Base-by-base conservation (phyloP, 2,329 filamentous ascomycete species). In the Alternaria metachromatica region DNA sequence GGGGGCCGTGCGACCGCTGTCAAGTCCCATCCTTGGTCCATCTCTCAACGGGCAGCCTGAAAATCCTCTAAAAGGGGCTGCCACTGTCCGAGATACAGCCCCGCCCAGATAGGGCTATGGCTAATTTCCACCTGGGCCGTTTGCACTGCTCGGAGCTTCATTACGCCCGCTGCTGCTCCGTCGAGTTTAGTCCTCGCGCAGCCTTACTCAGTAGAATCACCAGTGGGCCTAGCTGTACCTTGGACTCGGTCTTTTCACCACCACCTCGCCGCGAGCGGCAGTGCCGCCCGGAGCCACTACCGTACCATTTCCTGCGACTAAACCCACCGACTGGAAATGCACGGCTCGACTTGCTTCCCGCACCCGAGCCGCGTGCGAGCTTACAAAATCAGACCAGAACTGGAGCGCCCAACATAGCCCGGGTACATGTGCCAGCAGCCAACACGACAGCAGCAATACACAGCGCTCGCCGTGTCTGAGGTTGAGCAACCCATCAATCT, bases 1-100 rank as follows among this genome's bases (percentile, higher is more conserved):
- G 65, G 53, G 63, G 61, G 50, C 70, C 69, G 70, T 67, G 70
- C 70, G 63, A 69, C 65, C 65, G 54, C 70, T 68, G 67, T 66
- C 71, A 66, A 50, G 59, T 64, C 70, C 59, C 37, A 57, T 57
- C 60, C 68, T 65, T 62, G 64, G 61, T 63, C 62, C 43, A 49
- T 21, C 59, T 62, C 64, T 55, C 70, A 72, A 72, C 70, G 69
- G 49, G 66, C 64, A 68, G 68, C 69, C 62, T 72, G 65, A 59
- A 57, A 58, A 69, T 69, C 62, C 49, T 60, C 62, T 51, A 64
- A 64, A 61, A 60, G 59, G 64, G 69, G 55, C 55, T 56, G 41
- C 50, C 50, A 41, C 49, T 50, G 64, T 60, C 65, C 58, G 56
- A 63, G 56, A 69, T 62, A 56, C 57, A 55, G 60, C 51, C 61